Conservation (phyloP, 306 rosid species). For the Benincasa hispida region DNA sequence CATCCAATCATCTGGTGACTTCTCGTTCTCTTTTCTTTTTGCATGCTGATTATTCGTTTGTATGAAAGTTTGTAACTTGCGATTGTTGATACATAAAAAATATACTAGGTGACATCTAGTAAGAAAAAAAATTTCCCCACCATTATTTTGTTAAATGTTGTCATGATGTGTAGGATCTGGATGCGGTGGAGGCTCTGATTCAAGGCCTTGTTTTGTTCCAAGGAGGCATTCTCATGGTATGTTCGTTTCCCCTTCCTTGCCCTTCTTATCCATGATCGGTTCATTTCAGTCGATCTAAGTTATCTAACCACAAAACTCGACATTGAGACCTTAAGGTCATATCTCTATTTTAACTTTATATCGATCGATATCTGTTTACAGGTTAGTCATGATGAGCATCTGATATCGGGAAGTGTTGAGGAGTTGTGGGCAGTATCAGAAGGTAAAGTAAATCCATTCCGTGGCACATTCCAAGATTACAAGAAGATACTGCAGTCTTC, state of each 20-base stretch:
- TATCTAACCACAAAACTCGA: neutral
- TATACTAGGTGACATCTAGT: neutral
- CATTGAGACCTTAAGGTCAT: neutral
- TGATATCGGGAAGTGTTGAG: conserved; percentile 96
- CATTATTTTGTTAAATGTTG: conserved; percentile 1
- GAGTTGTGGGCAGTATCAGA: conserved; percentile 93
- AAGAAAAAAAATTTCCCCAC: neutral
- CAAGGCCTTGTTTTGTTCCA: conserved; percentile 97
- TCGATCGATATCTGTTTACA: conserved; percentile 17
- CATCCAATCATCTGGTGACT: conserved; percentile 93
- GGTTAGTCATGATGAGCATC: conserved; percentile 99
- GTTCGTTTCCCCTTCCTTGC: neutral
- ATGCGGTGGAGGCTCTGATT: conserved; percentile 98
- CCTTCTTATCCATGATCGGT: neutral
- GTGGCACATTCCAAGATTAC: conserved; percentile 75
- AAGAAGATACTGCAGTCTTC: conserved; percentile 72
- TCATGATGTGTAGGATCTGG: conserved; percentile 60
- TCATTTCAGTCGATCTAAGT: neutral
- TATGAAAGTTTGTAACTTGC: neutral
- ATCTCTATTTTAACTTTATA: neutral
- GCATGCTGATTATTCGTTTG: neutral
- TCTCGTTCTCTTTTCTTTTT: conserved; percentile 4
- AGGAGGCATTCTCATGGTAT: conserved; percentile 99
- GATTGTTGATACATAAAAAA: neutral
- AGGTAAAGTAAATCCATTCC: conserved; percentile 73